Evolutionary conservation across 306 rosid genomes (phyloP).

Genomic region (Hylodesmum podocarpum): DNA sequence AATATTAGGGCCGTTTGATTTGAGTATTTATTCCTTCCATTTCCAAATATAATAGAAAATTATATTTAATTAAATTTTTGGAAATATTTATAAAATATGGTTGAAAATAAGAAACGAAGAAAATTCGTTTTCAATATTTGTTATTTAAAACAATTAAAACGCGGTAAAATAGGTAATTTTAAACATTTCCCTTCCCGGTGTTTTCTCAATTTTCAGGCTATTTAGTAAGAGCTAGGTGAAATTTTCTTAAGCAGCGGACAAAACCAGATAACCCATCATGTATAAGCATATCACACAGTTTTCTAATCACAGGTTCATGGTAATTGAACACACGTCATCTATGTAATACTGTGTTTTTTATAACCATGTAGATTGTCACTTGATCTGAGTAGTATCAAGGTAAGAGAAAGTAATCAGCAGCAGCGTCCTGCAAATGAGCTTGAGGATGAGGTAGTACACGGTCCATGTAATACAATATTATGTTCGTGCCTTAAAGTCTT

Average conservation of each 20-base stretch:
- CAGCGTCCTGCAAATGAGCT: constrained; percentile 57
- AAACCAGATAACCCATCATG: background rate
- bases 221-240: background rate
- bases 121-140: no score
- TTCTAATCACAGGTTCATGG: background rate
- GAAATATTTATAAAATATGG: no score
- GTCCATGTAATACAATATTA: background rate
- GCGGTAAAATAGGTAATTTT: no score
- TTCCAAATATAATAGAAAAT: no score
- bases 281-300: background rate
- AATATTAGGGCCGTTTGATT: no score
- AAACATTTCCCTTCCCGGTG: no score
- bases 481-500: background rate
- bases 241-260: background rate
- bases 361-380: constrained; percentile 67
- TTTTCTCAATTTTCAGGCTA: background rate
- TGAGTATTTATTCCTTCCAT: no score
- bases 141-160: no score
- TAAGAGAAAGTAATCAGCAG: constrained; percentile 52
- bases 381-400: constrained; percentile 79
- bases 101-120: no score
- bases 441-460: constrained; percentile 79
- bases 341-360: constrained; percentile 31
- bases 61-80: no score
- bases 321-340: background rate